phyloP scores from a whole-genome alignment of 495 filamentous ascomycete species.

The Lasiosphaeriaceae sp. region DNA sequence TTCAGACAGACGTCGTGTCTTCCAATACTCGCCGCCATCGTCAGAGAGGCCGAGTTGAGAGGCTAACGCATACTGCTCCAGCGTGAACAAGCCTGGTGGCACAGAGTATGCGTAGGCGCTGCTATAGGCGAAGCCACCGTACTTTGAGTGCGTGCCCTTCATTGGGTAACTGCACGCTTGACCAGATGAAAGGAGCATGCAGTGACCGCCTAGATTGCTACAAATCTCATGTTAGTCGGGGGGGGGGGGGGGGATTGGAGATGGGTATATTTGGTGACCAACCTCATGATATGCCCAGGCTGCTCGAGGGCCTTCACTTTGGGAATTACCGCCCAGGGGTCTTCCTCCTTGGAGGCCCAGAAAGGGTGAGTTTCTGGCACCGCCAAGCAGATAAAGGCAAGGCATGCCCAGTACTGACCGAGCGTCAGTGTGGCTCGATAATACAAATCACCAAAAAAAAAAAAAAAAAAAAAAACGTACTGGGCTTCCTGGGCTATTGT shows the following conservation, averaged over 20 bases:
- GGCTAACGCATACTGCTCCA: conserved; percentile 72
- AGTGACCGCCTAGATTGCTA: conserved; percentile 57
- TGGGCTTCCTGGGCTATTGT: conserved; percentile 65
- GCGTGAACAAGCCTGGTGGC: conserved; percentile 67
- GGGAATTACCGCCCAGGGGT: conserved; percentile 52
- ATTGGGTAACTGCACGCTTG: conserved; percentile 77
- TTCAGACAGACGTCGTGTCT: conserved; percentile 59
- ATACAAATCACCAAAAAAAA: background rate
- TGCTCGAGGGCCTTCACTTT: conserved; percentile 55
- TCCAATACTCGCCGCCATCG: conserved; percentile 76
- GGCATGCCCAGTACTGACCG: conserved; percentile 67
- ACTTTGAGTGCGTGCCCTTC: conserved; percentile 76
- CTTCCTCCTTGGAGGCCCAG: conserved; percentile 64
- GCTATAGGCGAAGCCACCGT: conserved; percentile 74
- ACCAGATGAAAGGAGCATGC: conserved; percentile 68
- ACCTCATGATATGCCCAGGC: conserved; percentile 65
- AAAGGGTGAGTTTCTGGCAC: conserved; percentile 67
- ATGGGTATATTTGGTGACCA: conserved; percentile 2
- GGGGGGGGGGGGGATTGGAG: conserved; percentile 9
- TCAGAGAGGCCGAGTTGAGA: conserved; percentile 72
- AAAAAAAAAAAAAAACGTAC: too few relatives aligned
- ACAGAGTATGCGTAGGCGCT: conserved; percentile 73
- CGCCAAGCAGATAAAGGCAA: conserved; percentile 69
- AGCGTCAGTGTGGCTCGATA: background rate
- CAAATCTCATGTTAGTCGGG: background rate